These are phyloP conservation scores for Mychonastes homosphaera DNA, from an alignment of 139 green algal species.

Conservation along the genomic window DNA sequence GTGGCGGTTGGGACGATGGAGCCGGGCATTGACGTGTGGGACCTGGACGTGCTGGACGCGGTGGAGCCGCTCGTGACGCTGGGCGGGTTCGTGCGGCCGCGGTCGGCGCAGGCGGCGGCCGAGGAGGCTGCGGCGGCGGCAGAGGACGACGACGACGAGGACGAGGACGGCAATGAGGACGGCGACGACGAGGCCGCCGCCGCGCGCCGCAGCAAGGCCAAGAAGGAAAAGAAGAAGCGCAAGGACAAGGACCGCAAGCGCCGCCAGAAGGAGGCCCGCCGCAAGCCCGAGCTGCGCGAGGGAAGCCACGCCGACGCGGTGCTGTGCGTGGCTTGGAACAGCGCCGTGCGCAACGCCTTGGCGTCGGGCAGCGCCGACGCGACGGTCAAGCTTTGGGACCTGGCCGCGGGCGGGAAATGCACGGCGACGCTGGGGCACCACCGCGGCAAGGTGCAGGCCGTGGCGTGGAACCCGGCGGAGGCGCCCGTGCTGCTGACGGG, in stretches of 20 bases:
- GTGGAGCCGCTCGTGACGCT: conserved; percentile 75
- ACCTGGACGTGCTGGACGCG: conserved; percentile 78
- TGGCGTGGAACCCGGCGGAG: conserved; percentile 88
- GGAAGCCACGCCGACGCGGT: conserved; percentile 86
- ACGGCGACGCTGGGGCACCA: conserved; percentile 81
- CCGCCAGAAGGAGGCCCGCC: conserved; percentile 1
- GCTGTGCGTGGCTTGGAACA: conserved; percentile 85
- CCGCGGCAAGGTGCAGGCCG: conserved; percentile 85
- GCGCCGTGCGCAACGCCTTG: conserved; percentile 77
- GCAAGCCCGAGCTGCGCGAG: conserved; percentile 29
- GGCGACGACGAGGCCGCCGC: conserved; percentile 20
- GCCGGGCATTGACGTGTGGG: conserved; percentile 94
- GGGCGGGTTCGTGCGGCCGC: conserved; percentile 48
- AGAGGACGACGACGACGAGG: conserved; percentile 5
- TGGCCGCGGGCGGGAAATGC: conserved; percentile 31
- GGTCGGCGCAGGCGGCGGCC: neutral
- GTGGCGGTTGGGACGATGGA: conserved; percentile 81
- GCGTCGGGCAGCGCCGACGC: conserved; percentile 72
- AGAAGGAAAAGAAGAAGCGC: conserved; percentile 52
- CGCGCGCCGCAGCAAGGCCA: too few species aligned
- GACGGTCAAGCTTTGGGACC: conserved; percentile 76
- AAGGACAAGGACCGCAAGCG: conserved; percentile 16
- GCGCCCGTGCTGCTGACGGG: conserved; percentile 75
- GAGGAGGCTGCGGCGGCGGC: conserved; percentile 9
- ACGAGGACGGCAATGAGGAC: conserved; percentile 15